Evolutionary conservation across 805 yeast genomes (phyloP).

Genomic region (Ogataea salicorniae): DNA sequence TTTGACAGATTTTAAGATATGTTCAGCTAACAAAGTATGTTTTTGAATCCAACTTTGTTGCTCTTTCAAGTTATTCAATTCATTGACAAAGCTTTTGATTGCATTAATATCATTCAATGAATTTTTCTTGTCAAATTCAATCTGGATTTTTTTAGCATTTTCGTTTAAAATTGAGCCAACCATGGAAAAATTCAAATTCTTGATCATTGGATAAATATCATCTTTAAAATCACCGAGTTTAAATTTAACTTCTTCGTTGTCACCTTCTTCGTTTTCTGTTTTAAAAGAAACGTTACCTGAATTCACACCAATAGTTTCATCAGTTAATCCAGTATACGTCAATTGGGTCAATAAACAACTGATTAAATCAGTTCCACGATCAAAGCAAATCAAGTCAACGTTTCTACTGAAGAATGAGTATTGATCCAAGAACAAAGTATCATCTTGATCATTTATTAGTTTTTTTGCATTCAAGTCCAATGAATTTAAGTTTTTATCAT

Average conservation of each 20-base stretch:
- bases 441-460: conserved; percentile 29
- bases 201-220: conserved; percentile 44
- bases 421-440: conserved; percentile 29
- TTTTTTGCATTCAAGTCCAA: conserved; percentile 32
- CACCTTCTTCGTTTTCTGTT: conserved; percentile 11
- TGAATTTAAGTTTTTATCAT: conserved; percentile 24
- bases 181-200: conserved; percentile 68
- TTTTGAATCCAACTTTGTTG: conserved; percentile 63
- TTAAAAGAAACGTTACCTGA: conserved; percentile 30
- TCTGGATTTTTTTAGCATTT: conserved; percentile 66
- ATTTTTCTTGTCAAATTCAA: conserved; percentile 58
- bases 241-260: conserved; percentile 8
- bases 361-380: conserved; percentile 68
- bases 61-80: conserved; percentile 59
- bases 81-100: conserved; percentile 67
- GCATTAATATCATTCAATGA: conserved; percentile 54
- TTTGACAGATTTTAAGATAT: conserved; percentile 37
- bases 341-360: conserved; percentile 72
- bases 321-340: conserved; percentile 77
- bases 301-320: conserved; percentile 57
- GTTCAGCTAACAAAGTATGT: conserved; percentile 73
- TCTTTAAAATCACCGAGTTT: conserved; percentile 35
- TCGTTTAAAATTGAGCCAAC: conserved; percentile 70
- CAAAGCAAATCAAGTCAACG: conserved; percentile 71
- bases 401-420: conserved; percentile 36